Percentiles rank a stretch among this genome's conserved stretches.
These are phyloP conservation scores for Xylaria hypoxylon DNA, from an alignment of 2,329 filamentous ascomycete genomes.

Conservation along the genomic window DNA sequence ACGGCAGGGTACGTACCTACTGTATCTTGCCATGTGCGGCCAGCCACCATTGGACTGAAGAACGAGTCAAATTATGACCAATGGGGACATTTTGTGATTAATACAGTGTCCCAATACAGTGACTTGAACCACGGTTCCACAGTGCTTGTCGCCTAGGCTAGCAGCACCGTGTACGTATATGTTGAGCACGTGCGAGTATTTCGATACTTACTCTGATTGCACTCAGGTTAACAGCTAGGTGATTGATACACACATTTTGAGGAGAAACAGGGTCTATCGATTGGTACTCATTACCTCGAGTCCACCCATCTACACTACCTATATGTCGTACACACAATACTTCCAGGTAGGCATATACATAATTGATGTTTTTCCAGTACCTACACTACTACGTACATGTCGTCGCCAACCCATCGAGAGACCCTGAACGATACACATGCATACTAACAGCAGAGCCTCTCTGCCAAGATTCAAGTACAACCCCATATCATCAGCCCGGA, in stretches of 20 bases:
- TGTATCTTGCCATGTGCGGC: slow-evolving; percentile 20
- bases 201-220: not conserved
- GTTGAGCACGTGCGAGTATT: slow-evolving; percentile 17
- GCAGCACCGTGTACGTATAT: slow-evolving; percentile 12
- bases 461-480: slow-evolving; percentile 34
- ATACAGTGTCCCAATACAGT: slow-evolving; percentile 4
- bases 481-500: slow-evolving; percentile 25
- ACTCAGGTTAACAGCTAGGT: not conserved
- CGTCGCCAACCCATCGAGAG: slow-evolving; percentile 4
- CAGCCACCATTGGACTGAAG: slow-evolving; percentile 29
- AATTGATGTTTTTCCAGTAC: not conserved
- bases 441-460: slow-evolving; percentile 40
- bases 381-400: not conserved
- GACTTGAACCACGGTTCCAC: slow-evolving; percentile 3
- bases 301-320: too few relatives aligned
- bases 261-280: not conserved
- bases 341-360: not conserved
- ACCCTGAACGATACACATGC: slow-evolving; percentile 33
- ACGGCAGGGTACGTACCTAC: slow-evolving; percentile 29
- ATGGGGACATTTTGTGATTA: slow-evolving; percentile 10
- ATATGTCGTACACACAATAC: not conserved
- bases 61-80: slow-evolving; percentile 32
- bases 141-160: slow-evolving; percentile 1
- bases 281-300: slow-evolving; percentile 9
- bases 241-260: not conserved